Evolutionary conservation across 1,284 basidiomycete genomes (phyloP).

Genomic region (Rhodotorula sp.): DNA sequence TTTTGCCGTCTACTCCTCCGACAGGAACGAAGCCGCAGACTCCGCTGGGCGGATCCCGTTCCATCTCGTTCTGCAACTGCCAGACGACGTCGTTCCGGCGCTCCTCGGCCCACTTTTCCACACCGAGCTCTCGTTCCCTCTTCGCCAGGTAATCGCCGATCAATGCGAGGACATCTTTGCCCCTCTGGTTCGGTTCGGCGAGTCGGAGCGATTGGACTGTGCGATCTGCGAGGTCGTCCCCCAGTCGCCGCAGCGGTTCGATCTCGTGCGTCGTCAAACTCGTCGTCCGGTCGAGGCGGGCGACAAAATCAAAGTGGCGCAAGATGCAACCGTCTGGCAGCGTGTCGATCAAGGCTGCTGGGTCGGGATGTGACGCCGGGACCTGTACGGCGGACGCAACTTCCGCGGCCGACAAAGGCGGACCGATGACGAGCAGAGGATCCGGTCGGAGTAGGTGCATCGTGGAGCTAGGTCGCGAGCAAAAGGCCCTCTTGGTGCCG

Average conservation of each 20-base stretch:
- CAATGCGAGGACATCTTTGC: slow-evolving; percentile 34
- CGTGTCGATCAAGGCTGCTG: slow-evolving; percentile 4
- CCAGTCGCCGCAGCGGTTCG: slow-evolving; percentile 27
- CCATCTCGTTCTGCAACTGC: slow-evolving; percentile 38
- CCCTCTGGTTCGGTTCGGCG: slow-evolving; percentile 10
- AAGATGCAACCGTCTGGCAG: slow-evolving; percentile 6
- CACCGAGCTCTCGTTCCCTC: slow-evolving; percentile 4
- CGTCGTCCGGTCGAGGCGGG: slow-evolving; percentile 1
- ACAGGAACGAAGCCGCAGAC: neutral
- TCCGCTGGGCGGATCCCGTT: slow-evolving; percentile 21
- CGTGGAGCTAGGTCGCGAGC: neutral
- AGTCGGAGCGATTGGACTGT: slow-evolving; percentile 37
- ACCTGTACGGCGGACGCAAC: neutral
- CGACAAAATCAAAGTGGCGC: slow-evolving; percentile 27
- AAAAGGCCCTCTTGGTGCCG: neutral
- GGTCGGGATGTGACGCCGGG: slow-evolving; percentile 1
- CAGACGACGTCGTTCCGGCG: slow-evolving; percentile 17
- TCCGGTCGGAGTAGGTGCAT: slow-evolving; percentile 9
- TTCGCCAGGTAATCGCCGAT: slow-evolving; percentile 24
- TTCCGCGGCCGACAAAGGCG: neutral
- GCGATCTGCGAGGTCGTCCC: slow-evolving; percentile 34
- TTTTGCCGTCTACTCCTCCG: neutral
- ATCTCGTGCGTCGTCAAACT: slow-evolving; percentile 12
- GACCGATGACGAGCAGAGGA: slow-evolving; percentile 10
- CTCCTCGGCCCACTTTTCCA: neutral